Evolutionary conservation across 345 rosid genomes (phyloP).

Genomic region (Lepidium aucheri): DNA sequence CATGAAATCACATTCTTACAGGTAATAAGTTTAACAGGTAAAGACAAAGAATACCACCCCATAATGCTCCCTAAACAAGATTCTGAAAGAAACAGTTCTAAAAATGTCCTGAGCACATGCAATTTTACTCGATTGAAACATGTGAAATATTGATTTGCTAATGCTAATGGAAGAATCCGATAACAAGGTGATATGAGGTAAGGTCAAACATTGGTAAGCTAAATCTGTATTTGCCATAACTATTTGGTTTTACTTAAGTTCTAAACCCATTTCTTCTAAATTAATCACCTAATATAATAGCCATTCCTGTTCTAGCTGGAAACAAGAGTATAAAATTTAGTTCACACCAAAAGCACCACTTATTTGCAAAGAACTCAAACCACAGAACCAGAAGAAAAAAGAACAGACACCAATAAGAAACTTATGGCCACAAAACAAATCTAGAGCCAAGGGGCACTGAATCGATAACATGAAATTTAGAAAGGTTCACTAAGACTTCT

Average conservation of each 20-base stretch:
- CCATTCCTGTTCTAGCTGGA: background rate
- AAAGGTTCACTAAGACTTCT: background rate
- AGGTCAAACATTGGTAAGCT: background rate
- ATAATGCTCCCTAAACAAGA: background rate
- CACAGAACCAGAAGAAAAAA: background rate
- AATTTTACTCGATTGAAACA: background rate
- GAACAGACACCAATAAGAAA: background rate
- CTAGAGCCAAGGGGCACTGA: slow-evolving; percentile 13
- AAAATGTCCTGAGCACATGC: background rate
- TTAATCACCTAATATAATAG: background rate
- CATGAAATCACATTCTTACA: slow-evolving; percentile 12
- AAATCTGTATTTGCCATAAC: background rate
- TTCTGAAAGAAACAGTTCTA: background rate
- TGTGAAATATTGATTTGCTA: background rate
- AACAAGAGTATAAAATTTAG: background rate
- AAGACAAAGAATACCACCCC: background rate
- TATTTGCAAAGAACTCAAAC: background rate
- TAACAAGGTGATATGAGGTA: background rate
- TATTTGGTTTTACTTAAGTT: background rate
- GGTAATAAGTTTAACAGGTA: background rate
- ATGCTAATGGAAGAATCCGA: background rate
- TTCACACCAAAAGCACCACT: background rate
- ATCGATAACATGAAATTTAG: background rate
- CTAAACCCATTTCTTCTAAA: background rate
- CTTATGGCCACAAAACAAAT: slow-evolving; percentile 2